Conservation (phyloP, 192 early-diverging fungal genomes). For the Cladochytrium replicatum region DNA sequence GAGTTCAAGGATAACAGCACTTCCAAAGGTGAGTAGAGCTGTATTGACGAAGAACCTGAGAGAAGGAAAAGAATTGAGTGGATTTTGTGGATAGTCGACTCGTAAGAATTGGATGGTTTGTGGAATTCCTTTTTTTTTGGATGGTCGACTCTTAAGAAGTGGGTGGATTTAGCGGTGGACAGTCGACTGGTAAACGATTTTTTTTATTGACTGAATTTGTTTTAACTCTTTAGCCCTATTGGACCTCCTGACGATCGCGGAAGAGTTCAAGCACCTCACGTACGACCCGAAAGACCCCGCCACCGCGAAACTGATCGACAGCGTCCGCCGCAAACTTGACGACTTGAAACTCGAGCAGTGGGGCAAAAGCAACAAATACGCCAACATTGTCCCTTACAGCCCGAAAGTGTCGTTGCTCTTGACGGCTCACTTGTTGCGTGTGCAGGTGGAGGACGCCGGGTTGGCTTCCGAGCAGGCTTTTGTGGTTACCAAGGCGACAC, state of each 20-base stretch:
- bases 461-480: slow-evolving; percentile 38
- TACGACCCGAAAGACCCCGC: slow-evolving; percentile 17
- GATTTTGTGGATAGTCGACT: background rate
- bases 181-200: background rate
- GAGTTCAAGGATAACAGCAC: slow-evolving; percentile 70
- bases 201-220: background rate
- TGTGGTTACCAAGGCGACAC: slow-evolving; percentile 62
- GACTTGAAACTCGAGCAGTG: slow-evolving; percentile 33
- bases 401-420: slow-evolving; percentile 52
- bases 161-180: background rate
- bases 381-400: slow-evolving; percentile 1
- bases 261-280: slow-evolving; percentile 49
- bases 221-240: slow-evolving; percentile 43
- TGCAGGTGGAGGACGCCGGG: slow-evolving; percentile 46
- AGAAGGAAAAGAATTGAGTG: slow-evolving; percentile 3
- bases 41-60: background rate
- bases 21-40: slow-evolving; percentile 18
- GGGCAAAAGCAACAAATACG: slow-evolving; percentile 52
- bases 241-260: slow-evolving; percentile 62
- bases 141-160: background rate
- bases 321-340: background rate
- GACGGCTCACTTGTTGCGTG: slow-evolving; percentile 72
- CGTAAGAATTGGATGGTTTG: background rate
- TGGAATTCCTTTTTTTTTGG: background rate
- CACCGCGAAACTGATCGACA: slow-evolving; percentile 26